These are phyloP conservation scores for Aspergillus alliaceus DNA, from an alignment of 2,329 filamentous ascomycete genomes.

Conservation along the genomic window DNA sequence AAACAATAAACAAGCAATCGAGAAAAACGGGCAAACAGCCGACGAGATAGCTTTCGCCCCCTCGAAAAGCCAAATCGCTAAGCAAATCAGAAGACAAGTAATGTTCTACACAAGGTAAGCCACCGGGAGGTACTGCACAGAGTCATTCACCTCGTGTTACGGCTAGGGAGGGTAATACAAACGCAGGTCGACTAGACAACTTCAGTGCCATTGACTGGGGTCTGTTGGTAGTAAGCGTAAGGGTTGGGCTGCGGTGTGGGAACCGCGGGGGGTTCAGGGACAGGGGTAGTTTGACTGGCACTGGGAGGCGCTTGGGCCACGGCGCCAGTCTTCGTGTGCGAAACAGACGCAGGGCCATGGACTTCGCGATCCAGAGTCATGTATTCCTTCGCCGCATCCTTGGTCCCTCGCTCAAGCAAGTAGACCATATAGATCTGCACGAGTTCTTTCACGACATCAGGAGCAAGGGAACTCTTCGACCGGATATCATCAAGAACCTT, in stretches of 20 bases:
- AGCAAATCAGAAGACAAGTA: conserved; percentile 14
- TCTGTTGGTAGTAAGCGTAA: conserved; percentile 34
- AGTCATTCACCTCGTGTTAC: conserved; percentile 7
- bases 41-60: conserved; percentile 2
- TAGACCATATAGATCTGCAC: conserved; percentile 78
- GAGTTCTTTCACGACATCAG: conserved; percentile 70
- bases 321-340: conserved; percentile 32
- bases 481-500: conserved; percentile 75
- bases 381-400: conserved; percentile 83
- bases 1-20: not conserved
- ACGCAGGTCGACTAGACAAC: conserved; percentile 11
- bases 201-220: conserved; percentile 27
- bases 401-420: conserved; percentile 76
- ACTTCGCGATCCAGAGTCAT: conserved; percentile 80
- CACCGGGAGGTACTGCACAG: conserved; percentile 6
- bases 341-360: conserved; percentile 62
- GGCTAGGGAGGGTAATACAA: not conserved
- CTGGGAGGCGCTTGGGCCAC: conserved; percentile 16
- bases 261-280: conserved; percentile 7
- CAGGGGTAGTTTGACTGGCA: not conserved
- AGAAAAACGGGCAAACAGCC: conserved; percentile 9
- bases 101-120: conserved; percentile 21
- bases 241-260: conserved; percentile 22
- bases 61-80: conserved; percentile 26
- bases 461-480: conserved; percentile 68